Evolutionary conservation across 2,329 filamentous ascomycete species (phyloP).

Genomic region (Cadophora luteo-olivacea): DNA sequence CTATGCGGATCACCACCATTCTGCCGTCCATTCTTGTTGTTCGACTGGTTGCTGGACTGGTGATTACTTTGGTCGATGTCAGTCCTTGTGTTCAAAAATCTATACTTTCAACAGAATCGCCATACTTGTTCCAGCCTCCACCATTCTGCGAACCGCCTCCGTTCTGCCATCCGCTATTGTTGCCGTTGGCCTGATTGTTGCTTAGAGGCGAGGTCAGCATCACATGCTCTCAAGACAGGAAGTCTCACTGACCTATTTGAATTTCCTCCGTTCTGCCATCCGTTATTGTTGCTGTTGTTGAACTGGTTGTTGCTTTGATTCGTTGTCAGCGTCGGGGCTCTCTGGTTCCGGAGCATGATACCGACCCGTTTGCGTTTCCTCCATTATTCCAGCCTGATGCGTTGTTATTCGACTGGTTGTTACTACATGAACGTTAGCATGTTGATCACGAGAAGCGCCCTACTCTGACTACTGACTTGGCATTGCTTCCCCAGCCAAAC

Average conservation of each 20-base stretch:
- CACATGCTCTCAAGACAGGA: too few species aligned
- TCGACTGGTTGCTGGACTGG: slow-evolving; percentile 2
- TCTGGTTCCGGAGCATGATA: not conserved
- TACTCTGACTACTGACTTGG: not conserved
- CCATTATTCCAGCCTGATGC: not conserved
- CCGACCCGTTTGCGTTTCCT: slow-evolving; percentile 5
- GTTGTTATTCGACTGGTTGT: slow-evolving; percentile 11
- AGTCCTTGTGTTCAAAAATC: not conserved
- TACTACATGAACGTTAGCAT: not conserved
- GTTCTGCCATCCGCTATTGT: slow-evolving; percentile 10
- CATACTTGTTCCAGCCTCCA: slow-evolving; percentile 1
- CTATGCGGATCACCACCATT: not conserved
- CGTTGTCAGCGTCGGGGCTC: not conserved
- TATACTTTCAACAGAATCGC: not conserved
- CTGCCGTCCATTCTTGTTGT: not conserved
- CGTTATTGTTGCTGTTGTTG: slow-evolving; percentile 8
- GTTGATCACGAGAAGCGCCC: not conserved
- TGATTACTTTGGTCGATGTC: not conserved
- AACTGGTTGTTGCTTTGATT: not conserved
- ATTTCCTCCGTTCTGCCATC: slow-evolving; percentile 8
- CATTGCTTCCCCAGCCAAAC: slow-evolving; percentile 16
- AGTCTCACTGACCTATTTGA: slow-evolving; percentile 4
- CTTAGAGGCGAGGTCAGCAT: too few species aligned
- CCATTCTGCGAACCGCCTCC: slow-evolving; percentile 2
- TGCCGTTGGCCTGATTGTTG: slow-evolving; percentile 15